Percentiles rank a stretch among this genome's conserved stretches.
phyloP scores from a whole-genome alignment of 192 early-diverging fungal species.

The Coemansia reversa region DNA sequence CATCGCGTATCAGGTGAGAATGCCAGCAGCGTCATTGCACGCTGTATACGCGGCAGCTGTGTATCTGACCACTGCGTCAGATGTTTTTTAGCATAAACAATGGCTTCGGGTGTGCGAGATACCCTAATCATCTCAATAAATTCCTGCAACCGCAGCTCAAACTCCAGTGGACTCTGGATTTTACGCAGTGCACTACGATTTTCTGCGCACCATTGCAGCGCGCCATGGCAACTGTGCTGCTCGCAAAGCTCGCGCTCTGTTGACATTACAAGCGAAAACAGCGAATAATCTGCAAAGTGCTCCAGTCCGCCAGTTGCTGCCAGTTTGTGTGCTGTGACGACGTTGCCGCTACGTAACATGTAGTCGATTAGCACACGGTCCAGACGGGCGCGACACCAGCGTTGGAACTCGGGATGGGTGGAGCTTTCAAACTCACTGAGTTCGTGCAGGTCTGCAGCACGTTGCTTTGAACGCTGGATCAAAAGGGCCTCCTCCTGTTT shows the following conservation, averaged over 20 bases:
- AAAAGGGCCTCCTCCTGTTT: conserved; percentile 74
- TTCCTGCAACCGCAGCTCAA: conserved; percentile 93
- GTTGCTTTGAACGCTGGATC: conserved; percentile 65
- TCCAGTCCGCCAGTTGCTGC: conserved; percentile 46
- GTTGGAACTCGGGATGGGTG: conserved; percentile 69
- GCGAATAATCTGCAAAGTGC: conserved; percentile 83
- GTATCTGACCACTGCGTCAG: conserved; percentile 73
- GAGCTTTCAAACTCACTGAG: conserved; percentile 63
- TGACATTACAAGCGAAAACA: conserved; percentile 79
- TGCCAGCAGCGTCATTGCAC: conserved; percentile 88
- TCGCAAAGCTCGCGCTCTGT: conserved; percentile 76
- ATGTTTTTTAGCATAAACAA: conserved; percentile 84
- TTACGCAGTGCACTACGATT: conserved; percentile 88
- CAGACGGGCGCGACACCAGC: conserved; percentile 85
- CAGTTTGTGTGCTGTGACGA: conserved; percentile 70
- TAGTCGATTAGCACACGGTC: conserved; percentile 94
- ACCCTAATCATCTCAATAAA: conserved; percentile 83
- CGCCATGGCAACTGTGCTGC: conserved; percentile 78
- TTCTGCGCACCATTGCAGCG: conserved; percentile 91
- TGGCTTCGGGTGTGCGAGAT: conserved; percentile 66
- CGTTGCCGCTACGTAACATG: conserved; percentile 85
- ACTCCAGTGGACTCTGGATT: conserved; percentile 93
- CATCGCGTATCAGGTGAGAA: conserved; percentile 77
- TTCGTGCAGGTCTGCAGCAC: conserved; percentile 77
- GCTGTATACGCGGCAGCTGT: conserved; percentile 78